A percentile compares a stretch with the other conserved stretches of the same genome.
phyloP scores from a whole-genome alignment of 371 early-diverging fungal species.

The Smittium mucronatum region DNA sequence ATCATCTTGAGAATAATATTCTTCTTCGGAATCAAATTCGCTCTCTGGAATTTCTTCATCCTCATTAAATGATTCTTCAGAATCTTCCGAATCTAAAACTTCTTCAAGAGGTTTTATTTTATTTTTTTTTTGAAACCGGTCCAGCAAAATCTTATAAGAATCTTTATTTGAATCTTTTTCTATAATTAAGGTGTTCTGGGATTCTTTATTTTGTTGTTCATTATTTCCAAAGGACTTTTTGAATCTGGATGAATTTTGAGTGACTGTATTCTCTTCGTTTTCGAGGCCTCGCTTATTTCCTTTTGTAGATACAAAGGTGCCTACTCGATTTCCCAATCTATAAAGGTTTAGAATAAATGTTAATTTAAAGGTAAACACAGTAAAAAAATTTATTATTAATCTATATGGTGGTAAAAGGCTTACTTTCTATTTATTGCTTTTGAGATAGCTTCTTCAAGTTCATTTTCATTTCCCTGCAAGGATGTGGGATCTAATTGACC shows the following conservation, averaged over 20 bases:
- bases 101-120: neutral
- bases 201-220: no score
- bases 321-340: neutral
- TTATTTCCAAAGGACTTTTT: no score
- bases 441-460: slow-evolving; percentile 31
- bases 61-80: neutral
- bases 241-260: neutral
- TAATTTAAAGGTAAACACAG: neutral
- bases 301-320: neutral
- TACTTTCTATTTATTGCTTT: slow-evolving; percentile 25
- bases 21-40: neutral
- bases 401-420: no score
- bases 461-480: slow-evolving; percentile 19
- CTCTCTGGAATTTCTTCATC: neutral
- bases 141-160: no score
- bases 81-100: neutral
- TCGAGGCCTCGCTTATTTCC: neutral
- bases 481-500: slow-evolving; percentile 50
- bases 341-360: neutral
- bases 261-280: neutral
- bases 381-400: no score
- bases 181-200: no score
- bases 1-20: neutral
- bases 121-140: neutral
- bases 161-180: neutral